Evolutionary conservation across 148 eudicot genomes (phyloP), one percentile per base, ranked within the genome.

Genomic region (Spergularia bocconei): DNA sequence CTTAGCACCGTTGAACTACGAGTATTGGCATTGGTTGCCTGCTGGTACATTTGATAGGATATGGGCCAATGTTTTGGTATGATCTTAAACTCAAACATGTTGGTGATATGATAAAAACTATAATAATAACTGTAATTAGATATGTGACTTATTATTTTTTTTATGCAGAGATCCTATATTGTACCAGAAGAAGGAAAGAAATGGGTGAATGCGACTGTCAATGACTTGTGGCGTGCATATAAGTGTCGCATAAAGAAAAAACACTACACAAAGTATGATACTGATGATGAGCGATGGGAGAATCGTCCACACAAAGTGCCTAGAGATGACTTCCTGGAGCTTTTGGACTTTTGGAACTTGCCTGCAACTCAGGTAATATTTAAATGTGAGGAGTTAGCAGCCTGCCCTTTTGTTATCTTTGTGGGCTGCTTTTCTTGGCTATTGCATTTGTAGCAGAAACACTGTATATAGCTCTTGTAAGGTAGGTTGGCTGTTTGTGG

Each of bases 181-280:
- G 57, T 54, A 13, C 57, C 57, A 4, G n/a, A 13, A 17, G 57
- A 54, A 54, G 57, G 57, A 54, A 54, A 13, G 57, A 17, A 4
- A 17, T 67, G 70, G 70, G 70, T 67, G 3, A 48, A 41, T 50
- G 70, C n/a, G 29, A 67, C 53, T 4, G 15, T 67, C 17, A 23
- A 67, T 67, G 0, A 11, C 7, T 41, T 23, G 0, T 67, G 54
- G 70, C 48, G 54, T n/a, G 54, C 4, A 41, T 44, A 41, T 15
- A 67, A 67, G 50, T 41, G 70, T 19, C 70, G 25, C 7, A 1
- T 39, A 10, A 66, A 66, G 47, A 19, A 19, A 17, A 11, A 66
- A 15, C 69, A 66, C 19, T 66, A 47, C 29, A 17, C 47, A 4
- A 17, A 19, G 15, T 67, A 67, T 67, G 54, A 17, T 4, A 41